A percentile compares a stretch with the other conserved stretches of the same genome.
Evolutionary conservation across 1,139 yeast genomes (phyloP).

Genomic region (Zygosaccharomyces sapae): DNA sequence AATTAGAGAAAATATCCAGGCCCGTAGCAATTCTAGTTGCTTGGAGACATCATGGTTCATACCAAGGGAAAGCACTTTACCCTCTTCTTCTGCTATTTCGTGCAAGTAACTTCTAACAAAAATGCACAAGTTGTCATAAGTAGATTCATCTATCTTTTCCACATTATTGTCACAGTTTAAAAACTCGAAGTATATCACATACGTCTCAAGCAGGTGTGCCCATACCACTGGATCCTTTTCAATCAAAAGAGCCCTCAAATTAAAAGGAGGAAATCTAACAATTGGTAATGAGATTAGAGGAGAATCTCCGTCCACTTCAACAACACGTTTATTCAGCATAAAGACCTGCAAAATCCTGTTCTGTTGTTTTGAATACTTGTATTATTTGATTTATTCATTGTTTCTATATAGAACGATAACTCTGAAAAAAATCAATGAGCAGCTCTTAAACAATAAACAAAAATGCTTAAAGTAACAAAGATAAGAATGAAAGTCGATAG

Average conservation of each 20-base stretch:
- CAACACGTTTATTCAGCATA: conserved; percentile 15
- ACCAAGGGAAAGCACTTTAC: conserved; percentile 61
- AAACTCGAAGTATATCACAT: conserved; percentile 49
- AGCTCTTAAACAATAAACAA: not conserved
- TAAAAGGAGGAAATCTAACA: conserved; percentile 72
- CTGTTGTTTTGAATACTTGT: not conserved
- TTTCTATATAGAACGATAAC: not conserved
- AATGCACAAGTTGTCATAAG: conserved; percentile 54
- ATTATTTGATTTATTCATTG: not conserved
- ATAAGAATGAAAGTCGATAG: not conserved
- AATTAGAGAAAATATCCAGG: conserved; percentile 50
- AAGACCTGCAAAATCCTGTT: not conserved
- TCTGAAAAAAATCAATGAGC: not conserved
- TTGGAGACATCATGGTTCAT: conserved; percentile 61
- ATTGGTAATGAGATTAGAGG: conserved; percentile 44
- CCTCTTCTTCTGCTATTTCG: conserved; percentile 58
- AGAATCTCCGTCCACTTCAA: conserved; percentile 29
- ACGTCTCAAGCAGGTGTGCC: conserved; percentile 67
- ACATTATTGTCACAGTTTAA: conserved; percentile 37
- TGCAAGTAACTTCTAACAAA: conserved; percentile 54
- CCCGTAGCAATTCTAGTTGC: conserved; percentile 48
- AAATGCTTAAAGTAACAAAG: not conserved
- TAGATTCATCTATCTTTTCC: conserved; percentile 44
- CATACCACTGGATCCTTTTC: conserved; percentile 82
- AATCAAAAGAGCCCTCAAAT: conserved; percentile 63